Evolutionary conservation across 495 filamentous ascomycete genomes (phyloP).

Genomic region (Hypoxylon crocopeplum): DNA sequence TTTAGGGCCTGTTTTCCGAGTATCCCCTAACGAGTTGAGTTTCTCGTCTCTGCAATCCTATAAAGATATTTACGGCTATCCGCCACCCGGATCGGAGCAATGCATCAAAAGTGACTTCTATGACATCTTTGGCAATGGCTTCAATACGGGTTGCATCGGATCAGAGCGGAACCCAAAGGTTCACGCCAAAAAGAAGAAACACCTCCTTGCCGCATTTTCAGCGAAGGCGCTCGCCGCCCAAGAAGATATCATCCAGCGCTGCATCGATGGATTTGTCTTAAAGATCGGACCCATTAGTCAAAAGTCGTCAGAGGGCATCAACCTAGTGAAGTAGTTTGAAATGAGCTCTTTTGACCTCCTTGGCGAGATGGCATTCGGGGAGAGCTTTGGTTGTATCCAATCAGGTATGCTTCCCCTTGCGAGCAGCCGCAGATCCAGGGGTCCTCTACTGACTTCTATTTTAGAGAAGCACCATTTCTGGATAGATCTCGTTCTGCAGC

Average conservation of each 20-base stretch:
- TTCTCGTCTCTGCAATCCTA: conserved; percentile 49
- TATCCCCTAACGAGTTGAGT: conserved; percentile 53
- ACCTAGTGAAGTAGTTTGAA: conserved; percentile 34
- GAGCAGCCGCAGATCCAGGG: neutral
- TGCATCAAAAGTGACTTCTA: conserved; percentile 42
- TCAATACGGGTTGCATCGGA: conserved; percentile 35
- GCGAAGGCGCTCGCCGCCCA: conserved; percentile 46
- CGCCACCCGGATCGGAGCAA: conserved; percentile 27
- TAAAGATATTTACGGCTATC: conserved; percentile 49
- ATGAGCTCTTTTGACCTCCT: conserved; percentile 41
- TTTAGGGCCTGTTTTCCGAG: conserved; percentile 51
- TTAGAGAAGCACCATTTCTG: conserved; percentile 4
- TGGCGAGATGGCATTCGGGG: conserved; percentile 47
- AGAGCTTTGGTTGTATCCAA: conserved; percentile 31
- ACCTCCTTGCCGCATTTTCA: conserved; percentile 43
- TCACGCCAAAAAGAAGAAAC: conserved; percentile 45
- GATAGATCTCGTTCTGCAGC: conserved; percentile 4
- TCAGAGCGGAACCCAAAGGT: conserved; percentile 35
- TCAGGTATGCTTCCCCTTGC: neutral
- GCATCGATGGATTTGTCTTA: conserved; percentile 45
- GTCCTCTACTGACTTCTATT: neutral
- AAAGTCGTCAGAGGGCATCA: neutral
- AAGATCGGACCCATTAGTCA: conserved; percentile 28
- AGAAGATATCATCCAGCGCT: conserved; percentile 48
- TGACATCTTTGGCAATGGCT: conserved; percentile 40